Evolutionary conservation across 2,329 filamentous ascomycete genomes (phyloP).

Genomic region (Oidium heveae): DNA sequence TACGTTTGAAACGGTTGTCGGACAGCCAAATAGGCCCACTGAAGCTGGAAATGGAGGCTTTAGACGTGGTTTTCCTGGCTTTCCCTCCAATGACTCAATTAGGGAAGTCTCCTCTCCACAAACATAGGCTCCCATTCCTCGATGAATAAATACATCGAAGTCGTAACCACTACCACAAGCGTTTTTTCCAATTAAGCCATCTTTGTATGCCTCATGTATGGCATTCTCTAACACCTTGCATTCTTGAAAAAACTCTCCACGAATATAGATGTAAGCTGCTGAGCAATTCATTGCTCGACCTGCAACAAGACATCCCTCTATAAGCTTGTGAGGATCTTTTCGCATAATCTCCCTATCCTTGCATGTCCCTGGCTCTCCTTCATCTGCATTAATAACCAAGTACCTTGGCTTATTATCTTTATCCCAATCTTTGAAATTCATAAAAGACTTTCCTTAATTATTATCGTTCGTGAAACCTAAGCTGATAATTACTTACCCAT

Average conservation of each 20-base stretch:
- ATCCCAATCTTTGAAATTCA: slow-evolving; percentile 99
- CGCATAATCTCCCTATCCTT: slow-evolving; percentile 99
- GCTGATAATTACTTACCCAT: slow-evolving; percentile 48
- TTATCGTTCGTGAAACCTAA: neutral
- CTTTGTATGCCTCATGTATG: slow-evolving; percentile 93
- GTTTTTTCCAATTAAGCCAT: slow-evolving; percentile 91
- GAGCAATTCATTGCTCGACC: slow-evolving; percentile 97
- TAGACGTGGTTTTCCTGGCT: slow-evolving; percentile 91
- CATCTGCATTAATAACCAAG: slow-evolving; percentile 92
- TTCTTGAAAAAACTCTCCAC: slow-evolving; percentile 93
- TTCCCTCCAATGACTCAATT: slow-evolving; percentile 94
- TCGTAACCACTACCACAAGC: slow-evolving; percentile 92
- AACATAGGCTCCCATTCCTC: slow-evolving; percentile 90
- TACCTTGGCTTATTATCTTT: slow-evolving; percentile 92
- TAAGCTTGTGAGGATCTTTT: slow-evolving; percentile 96
- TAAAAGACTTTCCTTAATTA: slow-evolving; percentile 50
- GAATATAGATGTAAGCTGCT: slow-evolving; percentile 97
- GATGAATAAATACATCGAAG: slow-evolving; percentile 92
- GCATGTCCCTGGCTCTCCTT: slow-evolving; percentile 96
- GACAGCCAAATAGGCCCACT: slow-evolving; percentile 93
- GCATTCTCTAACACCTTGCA: slow-evolving; percentile 79
- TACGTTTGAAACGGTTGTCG: slow-evolving; percentile 92
- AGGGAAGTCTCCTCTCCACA: slow-evolving; percentile 96
- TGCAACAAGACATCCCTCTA: slow-evolving; percentile 89
- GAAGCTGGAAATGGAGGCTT: slow-evolving; percentile 97